Percentiles rank a stretch among this genome's conserved stretches.
phyloP scores from a whole-genome alignment of 305 asterid species.

The Fraxinus platypoda region DNA sequence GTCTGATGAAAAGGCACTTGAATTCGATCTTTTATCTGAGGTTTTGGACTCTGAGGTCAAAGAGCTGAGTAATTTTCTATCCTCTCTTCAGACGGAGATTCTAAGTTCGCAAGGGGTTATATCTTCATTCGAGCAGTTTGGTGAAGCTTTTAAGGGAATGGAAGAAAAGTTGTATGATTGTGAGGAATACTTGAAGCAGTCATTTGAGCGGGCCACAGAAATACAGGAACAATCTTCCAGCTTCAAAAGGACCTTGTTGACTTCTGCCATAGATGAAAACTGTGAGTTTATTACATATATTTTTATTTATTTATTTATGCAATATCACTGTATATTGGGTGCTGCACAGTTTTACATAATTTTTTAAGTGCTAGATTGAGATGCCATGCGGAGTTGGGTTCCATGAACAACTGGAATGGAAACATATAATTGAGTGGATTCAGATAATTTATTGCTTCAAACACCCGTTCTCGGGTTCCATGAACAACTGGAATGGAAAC shows the following conservation, averaged over 20 bases:
- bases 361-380: slow-evolving; percentile 1
- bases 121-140: slow-evolving; percentile 41
- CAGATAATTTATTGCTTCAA: not conserved
- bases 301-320: slow-evolving; percentile 1
- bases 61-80: slow-evolving; percentile 52
- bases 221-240: slow-evolving; percentile 53
- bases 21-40: slow-evolving; percentile 74
- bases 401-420: slow-evolving; percentile 7
- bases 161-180: slow-evolving; percentile 64
- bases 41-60: slow-evolving; percentile 65
- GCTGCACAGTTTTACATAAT: not conserved
- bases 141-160: slow-evolving; percentile 40
- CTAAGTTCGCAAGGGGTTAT: slow-evolving; percentile 35
- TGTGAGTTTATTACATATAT: slow-evolving; percentile 27
- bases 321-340: slow-evolving; percentile 30
- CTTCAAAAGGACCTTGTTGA: slow-evolving; percentile 49
- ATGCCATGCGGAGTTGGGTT: not conserved
- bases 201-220: slow-evolving; percentile 55
- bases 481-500: slow-evolving; percentile 3
- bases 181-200: slow-evolving; percentile 53
- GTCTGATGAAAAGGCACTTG: slow-evolving; percentile 51
- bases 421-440: not conserved
- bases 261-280: slow-evolving; percentile 52
- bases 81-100: slow-evolving; percentile 48
- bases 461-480: not conserved